Evolutionary conservation across 2,329 filamentous ascomycete species (phyloP).

Genomic region (Grosmannia serpens): DNA sequence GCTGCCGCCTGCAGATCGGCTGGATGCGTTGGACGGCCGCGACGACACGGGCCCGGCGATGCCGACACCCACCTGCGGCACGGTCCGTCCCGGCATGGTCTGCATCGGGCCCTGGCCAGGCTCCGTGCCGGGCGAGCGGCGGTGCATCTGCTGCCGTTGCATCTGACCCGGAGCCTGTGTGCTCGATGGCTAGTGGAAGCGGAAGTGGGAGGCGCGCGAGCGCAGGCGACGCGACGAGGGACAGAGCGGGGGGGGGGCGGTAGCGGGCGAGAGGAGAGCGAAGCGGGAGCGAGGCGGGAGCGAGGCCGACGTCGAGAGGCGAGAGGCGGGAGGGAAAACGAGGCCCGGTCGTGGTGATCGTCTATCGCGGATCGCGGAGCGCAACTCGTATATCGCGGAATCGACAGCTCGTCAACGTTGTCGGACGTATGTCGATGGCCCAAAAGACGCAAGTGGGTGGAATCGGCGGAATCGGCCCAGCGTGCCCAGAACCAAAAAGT

Average conservation of each 20-base stretch:
- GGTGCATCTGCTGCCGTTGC: conserved; percentile 43
- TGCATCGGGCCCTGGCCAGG: conserved; percentile 43
- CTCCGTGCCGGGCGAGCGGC: conserved; percentile 53
- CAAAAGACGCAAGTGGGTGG: no score
- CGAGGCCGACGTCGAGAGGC: no score
- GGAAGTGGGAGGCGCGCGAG: not conserved
- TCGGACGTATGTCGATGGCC: no score
- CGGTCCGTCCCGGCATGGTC: conserved; percentile 42
- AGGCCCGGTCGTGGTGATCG: no score
- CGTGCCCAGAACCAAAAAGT: not conserved
- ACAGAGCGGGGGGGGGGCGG: not conserved
- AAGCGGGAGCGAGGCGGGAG: not conserved
- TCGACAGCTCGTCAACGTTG: no score
- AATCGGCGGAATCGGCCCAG: no score
- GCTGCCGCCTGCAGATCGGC: conserved; percentile 34
- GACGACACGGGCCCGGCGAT: conserved; percentile 34
- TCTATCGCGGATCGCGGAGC: no score
- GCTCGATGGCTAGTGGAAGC: not conserved
- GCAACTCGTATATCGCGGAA: no score
- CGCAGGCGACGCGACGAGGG: not conserved
- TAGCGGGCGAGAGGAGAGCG: not conserved
- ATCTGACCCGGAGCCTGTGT: conserved; percentile 29
- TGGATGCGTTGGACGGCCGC: conserved; percentile 55
- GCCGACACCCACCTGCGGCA: conserved; percentile 43
- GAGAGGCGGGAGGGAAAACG: no score